A percentile compares a stretch with the other conserved stretches of the same genome.
phyloP scores from a whole-genome alignment of 208 protist species.

The Phytomonas francai region DNA sequence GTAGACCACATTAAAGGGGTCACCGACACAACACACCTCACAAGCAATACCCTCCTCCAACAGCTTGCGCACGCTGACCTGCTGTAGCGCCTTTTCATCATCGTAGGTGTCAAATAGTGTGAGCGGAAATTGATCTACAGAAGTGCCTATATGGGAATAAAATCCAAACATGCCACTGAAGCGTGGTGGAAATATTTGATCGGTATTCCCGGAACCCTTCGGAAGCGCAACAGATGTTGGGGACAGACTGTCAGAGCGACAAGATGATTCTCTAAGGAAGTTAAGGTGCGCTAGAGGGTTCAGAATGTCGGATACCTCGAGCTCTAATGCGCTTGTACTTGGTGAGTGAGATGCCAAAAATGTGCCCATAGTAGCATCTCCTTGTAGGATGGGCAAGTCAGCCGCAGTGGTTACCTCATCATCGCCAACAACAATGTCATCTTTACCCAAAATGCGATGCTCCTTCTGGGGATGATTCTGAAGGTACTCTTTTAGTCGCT shows the following conservation, averaged over 20 bases:
- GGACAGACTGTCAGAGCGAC: not conserved
- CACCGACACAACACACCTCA: constrained; percentile 46
- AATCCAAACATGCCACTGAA: not conserved
- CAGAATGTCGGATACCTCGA: not conserved
- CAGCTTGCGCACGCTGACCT: constrained; percentile 38
- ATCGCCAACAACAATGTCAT: not conserved
- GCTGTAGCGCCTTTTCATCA: constrained; percentile 59
- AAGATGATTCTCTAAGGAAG: not conserved
- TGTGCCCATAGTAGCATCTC: not conserved
- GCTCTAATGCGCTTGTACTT: not conserved
- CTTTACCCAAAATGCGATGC: not conserved
- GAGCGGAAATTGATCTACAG: constrained; percentile 6
- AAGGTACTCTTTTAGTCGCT: not conserved
- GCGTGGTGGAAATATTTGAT: not conserved
- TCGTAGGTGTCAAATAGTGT: constrained; percentile 48
- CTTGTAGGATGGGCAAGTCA: not conserved
- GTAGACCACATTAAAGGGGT: constrained; percentile 6
- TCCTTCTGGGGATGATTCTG: not conserved
- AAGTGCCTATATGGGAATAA: not conserved
- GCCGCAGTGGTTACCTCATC: not conserved
- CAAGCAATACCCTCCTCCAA: constrained; percentile 64
- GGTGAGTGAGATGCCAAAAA: not conserved
- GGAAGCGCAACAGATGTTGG: not conserved
- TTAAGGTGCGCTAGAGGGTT: not conserved
- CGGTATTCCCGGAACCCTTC: not conserved